Base-by-base conservation (phyloP, 441 rosid genomes). In the Capsella rubella region DNA sequence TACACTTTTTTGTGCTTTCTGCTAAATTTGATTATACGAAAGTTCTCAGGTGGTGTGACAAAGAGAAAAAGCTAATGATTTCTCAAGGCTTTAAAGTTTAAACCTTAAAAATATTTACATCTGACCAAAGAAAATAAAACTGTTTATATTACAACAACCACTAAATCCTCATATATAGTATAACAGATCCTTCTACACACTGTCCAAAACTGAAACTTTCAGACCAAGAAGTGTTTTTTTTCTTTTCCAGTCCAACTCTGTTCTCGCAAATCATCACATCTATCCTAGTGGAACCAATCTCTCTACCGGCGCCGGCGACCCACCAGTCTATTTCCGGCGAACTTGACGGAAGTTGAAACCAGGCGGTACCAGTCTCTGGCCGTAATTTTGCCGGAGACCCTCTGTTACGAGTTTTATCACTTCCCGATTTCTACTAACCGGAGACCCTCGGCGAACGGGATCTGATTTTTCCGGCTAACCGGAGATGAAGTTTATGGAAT, bases 401-500 rank as follows among this genome's bases (percentile, higher is more conserved):
- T 69, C 43, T 47, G 9, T 16, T 37, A 28, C 31, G 66, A 35
- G 34, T 31, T 31, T 6, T 31, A 14, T 4, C 39, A 73, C 6
- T 14, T 42, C 25, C 31, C 18, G 8, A 15, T 67, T 40, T 52
- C 16, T 21, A 21, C 25, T 21, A 16, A 16, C 68, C 46, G 76
- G 37, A 16, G 15, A 40, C 58, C 12, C 47, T 69, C 43, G 69
- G 69, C 35, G 5, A 69, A 62, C 70, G 50, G 60, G 52, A 55
- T 47, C 39, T 11, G 15, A 62, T 3, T 61, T 53, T 6, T 32
- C 69, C 64, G 37, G 79, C 12, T 13, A 62, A 74, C 74, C 77
- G 80, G 81, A 69, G 83, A 89, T 89, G 94, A 89, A 87, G 85
- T 87, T 83, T 61, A 89, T 89, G 91, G 87, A 87, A 65, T 83